These are phyloP conservation scores for Cercospora brassicicola DNA, from an alignment of 2,329 filamentous ascomycete species.

Conservation along the genomic window DNA sequence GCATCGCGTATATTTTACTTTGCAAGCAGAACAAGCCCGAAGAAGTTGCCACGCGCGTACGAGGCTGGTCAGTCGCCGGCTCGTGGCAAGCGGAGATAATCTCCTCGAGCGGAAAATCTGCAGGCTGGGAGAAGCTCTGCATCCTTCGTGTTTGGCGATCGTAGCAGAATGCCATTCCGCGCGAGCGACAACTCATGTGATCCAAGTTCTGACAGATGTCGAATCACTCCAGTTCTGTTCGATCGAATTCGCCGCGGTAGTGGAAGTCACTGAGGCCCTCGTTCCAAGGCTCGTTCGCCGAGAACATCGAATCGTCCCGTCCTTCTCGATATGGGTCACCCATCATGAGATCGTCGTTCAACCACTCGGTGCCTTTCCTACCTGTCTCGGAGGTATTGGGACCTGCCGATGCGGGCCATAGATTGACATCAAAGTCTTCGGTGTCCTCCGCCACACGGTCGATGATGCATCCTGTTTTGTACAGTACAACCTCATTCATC, in stretches of 20 bases:
- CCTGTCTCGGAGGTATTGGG: neutral
- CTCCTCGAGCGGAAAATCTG: constrained; percentile 78
- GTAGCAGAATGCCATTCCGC: neutral
- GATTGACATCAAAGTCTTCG: constrained; percentile 53
- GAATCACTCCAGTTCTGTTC: constrained; percentile 30
- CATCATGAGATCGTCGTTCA: constrained; percentile 30
- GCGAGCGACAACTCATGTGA: neutral
- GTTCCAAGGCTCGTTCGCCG: constrained; percentile 37
- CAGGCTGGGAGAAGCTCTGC: constrained; percentile 91
- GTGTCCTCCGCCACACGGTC: constrained; percentile 42
- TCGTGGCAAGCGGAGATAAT: constrained; percentile 76
- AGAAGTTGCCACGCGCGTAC: constrained; percentile 65
- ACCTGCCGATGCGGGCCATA: constrained; percentile 38
- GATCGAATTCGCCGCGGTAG: constrained; percentile 32
- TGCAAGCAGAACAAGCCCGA: constrained; percentile 88
- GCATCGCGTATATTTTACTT: constrained; percentile 84
- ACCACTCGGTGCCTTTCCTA: constrained; percentile 21
- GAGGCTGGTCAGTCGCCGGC: constrained; percentile 50
- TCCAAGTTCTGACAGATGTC: neutral
- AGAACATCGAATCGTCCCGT: constrained; percentile 31
- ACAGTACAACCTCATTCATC: constrained; percentile 41
- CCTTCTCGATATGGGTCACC: constrained; percentile 21
- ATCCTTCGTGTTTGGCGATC: constrained; percentile 79
- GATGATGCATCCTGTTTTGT: constrained; percentile 47
- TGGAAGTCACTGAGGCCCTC: constrained; percentile 38